Conservation (phyloP, 176 grass and related monocot genomes). For the Triticum dicoccoides region DNA sequence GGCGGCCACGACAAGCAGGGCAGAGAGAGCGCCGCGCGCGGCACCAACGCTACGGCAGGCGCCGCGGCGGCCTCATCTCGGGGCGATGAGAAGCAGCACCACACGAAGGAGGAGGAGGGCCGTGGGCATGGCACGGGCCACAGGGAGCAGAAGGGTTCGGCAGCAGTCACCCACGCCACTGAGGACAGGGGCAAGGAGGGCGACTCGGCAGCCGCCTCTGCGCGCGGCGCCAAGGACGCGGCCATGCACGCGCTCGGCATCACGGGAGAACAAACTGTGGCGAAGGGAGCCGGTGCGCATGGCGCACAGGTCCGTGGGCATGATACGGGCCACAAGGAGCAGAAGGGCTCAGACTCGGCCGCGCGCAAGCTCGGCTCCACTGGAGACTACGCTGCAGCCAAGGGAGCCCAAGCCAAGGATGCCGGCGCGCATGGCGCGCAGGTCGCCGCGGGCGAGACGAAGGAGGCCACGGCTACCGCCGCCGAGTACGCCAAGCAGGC, state of each 20-base stretch:
- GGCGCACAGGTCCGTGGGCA: background rate
- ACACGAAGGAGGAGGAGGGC: background rate
- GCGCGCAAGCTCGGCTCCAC: background rate
- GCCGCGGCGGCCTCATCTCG: background rate
- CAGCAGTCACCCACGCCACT: slow-evolving; percentile 28
- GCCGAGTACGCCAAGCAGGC: slow-evolving; percentile 3
- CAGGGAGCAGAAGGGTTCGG: slow-evolving; percentile 38
- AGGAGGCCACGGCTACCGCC: background rate
- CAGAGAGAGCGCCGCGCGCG: background rate
- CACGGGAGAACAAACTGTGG: slow-evolving; percentile 21
- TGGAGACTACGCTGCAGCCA: slow-evolving; percentile 24
- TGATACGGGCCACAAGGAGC: slow-evolving; percentile 27
- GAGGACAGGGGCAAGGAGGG: background rate
- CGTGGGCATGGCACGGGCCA: slow-evolving; percentile 12
- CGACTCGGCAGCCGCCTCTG: background rate
- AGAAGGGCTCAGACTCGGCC: slow-evolving; percentile 39
- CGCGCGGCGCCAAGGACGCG: background rate
- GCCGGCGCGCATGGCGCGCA: background rate
- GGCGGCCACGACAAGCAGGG: slow-evolving; percentile 32
- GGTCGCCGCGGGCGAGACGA: background rate
- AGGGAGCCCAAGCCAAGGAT: slow-evolving; percentile 39
- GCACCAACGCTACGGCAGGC: background rate
- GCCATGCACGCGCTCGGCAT: background rate
- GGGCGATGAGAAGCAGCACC: background rate
- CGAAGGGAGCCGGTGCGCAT: slow-evolving; percentile 14